A percentile compares a stretch with the other conserved stretches of the same genome.
phyloP scores from a whole-genome alignment of 805 yeast species.

The Hanseniaspora valbyensis region DNA sequence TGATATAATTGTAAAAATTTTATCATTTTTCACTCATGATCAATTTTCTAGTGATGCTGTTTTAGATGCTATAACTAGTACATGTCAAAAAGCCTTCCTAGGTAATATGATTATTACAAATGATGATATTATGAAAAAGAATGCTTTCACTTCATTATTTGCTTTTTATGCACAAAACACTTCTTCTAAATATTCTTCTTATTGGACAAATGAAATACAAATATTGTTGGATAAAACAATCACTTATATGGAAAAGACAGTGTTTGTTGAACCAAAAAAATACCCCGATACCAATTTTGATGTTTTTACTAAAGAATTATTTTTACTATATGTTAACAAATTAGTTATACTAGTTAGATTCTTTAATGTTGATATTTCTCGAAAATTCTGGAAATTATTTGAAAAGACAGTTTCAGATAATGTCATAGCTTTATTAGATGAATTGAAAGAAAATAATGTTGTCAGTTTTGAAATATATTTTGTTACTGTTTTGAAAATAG shows the following conservation, averaged over 20 bases:
- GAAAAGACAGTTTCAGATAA: slow-evolving; percentile 17
- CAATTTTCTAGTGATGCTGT: neutral
- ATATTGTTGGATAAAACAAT: neutral
- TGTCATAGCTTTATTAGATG: slow-evolving; percentile 14
- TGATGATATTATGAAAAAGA: neutral
- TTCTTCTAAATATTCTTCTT: neutral
- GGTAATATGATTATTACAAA: neutral
- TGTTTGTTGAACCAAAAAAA: neutral
- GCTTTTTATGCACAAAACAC: neutral
- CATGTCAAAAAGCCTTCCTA: neutral
- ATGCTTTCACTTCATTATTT: neutral
- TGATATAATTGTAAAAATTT: slow-evolving; percentile 12
- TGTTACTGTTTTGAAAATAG: neutral
- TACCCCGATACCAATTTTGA: neutral
- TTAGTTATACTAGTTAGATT: slow-evolving; percentile 24
- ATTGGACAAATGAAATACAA: neutral
- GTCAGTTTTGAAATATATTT: slow-evolving; percentile 9
- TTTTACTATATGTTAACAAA: slow-evolving; percentile 23
- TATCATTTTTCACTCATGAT: neutral
- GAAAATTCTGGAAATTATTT: slow-evolving; percentile 19
- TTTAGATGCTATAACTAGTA: neutral
- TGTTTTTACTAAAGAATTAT: slow-evolving; percentile 14
- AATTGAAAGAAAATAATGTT: neutral
- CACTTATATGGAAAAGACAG: neutral
- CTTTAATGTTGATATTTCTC: slow-evolving; percentile 23